Base-by-base conservation (phyloP, 306 rosid species). In the Fagus sylvatica region DNA sequence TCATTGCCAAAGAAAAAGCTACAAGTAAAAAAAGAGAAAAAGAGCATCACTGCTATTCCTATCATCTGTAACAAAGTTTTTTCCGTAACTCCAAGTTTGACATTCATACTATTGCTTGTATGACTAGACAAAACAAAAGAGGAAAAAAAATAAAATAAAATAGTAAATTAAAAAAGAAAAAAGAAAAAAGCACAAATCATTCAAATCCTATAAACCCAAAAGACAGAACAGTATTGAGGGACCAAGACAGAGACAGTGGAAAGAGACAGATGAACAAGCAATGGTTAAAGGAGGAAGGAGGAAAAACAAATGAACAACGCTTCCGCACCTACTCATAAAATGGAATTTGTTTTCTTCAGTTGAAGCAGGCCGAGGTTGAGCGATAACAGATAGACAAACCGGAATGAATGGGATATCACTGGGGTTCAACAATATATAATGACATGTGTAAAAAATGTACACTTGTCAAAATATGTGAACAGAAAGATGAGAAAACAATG, bases 351-450 rank as follows among this genome's bases (percentile, higher is more conserved):
- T 51, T 76, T 85, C 82, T 79, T 85, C 40, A 78, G 86, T 82
- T 82, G 97, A 89, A 95, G 96, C 98, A 91, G 90, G 96, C 87
- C 87, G 98, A 87, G 97, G 96, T 91, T 84, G 97, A 85, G 85
- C 85, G 82, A 83, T 83, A 69, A 72, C 72, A 54, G 60, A 86
- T 83, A 81, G 77, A 76, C 91, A 83, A 83, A 76, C 82, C 78
- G 71, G 75, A 70, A 65, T 40, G 71, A 62, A 51, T 16, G 54
- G 83, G 53, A 41, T 66, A 72, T 37, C 28, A 22, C 28, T 22
- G 28, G 78, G 73, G 57, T 53, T 55, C 69, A 75, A 73, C 43
- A 80, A 74, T 54, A 83, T 69, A 74, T 67, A 22, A 32, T 81
- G 96, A 90, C 97, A 86, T 72, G 96, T 85, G 96, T 78, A 86